phyloP scores from a whole-genome alignment of 352 stramenopile species.

The Globisporangium mamillatum region DNA sequence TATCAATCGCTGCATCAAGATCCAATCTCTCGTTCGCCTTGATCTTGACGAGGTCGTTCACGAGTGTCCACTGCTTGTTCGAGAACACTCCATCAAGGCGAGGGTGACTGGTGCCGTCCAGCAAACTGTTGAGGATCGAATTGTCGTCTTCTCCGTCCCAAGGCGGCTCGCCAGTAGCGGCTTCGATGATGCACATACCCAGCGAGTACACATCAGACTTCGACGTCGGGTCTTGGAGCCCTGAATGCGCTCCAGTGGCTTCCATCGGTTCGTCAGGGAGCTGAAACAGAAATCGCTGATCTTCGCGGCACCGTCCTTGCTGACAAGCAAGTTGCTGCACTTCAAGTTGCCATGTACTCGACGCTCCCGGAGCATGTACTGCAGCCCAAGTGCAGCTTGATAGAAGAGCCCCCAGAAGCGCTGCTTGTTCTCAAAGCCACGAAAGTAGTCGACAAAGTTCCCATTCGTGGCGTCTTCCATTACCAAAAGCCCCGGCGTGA shows the following conservation, averaged over 20 bases:
- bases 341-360: conserved; percentile 85
- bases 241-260: conserved; percentile 27
- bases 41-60: background rate
- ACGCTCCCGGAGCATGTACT: conserved; percentile 46
- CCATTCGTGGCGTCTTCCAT: conserved; percentile 34
- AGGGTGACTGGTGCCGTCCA: background rate
- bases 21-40: background rate
- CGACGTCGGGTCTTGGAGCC: background rate
- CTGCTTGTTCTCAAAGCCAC: conserved; percentile 10
- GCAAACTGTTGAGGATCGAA: background rate
- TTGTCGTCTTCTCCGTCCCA: background rate
- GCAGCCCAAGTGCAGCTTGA: conserved; percentile 39
- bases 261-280: conserved; percentile 35
- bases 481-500: conserved; percentile 16
- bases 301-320: conserved; percentile 31
- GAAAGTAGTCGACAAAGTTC: conserved; percentile 32
- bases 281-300: conserved; percentile 39
- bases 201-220: conserved; percentile 7
- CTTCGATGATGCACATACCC: conserved; percentile 1
- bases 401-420: conserved; percentile 27
- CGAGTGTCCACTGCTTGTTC: background rate
- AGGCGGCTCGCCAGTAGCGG: background rate
- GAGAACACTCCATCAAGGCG: background rate
- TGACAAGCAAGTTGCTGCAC: conserved; percentile 80
- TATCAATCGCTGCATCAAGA: background rate